phyloP scores from a whole-genome alignment of 805 yeast species.

The Yarrowia deformans region DNA sequence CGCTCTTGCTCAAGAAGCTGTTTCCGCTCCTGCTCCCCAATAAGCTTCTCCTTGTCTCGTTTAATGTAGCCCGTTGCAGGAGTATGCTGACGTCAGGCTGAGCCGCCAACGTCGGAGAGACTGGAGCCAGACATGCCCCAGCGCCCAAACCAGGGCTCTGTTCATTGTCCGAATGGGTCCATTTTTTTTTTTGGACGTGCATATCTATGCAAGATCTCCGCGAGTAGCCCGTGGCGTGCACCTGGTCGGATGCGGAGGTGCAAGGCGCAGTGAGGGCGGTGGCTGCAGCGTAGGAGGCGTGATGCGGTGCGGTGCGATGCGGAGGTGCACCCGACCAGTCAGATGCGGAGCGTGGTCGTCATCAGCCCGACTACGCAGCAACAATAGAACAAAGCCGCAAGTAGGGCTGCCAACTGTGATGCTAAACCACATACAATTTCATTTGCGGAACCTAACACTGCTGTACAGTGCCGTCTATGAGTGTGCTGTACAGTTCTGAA shows the following conservation, averaged over 20 bases:
- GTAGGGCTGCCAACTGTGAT: slow-evolving; percentile 21
- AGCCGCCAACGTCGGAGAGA: too few species aligned
- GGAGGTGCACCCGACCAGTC: neutral
- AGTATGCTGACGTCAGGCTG: neutral
- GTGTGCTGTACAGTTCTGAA: too few species aligned
- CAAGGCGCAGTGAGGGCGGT: neutral
- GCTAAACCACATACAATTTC: slow-evolving; percentile 8
- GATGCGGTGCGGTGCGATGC: neutral
- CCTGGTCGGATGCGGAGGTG: neutral
- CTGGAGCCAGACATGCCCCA: too few species aligned
- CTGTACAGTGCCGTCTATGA: too few species aligned
- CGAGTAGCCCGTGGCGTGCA: neutral
- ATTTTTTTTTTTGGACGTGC: too few species aligned
- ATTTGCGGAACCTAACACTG: neutral
- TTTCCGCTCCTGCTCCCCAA: too few species aligned
- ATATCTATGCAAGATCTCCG: neutral
- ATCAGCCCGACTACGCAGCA: neutral
- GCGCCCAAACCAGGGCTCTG: too few species aligned
- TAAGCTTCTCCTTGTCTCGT: slow-evolving; percentile 21
- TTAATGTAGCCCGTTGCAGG: neutral
- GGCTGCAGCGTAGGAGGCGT: too few species aligned
- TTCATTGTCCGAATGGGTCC: too few species aligned
- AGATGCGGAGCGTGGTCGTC: neutral
- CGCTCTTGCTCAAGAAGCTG: too few species aligned
- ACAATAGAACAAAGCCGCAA: neutral